Evolutionary conservation across 1,284 basidiomycete species (phyloP).

Genomic region (Chondrostereum purpureum): DNA sequence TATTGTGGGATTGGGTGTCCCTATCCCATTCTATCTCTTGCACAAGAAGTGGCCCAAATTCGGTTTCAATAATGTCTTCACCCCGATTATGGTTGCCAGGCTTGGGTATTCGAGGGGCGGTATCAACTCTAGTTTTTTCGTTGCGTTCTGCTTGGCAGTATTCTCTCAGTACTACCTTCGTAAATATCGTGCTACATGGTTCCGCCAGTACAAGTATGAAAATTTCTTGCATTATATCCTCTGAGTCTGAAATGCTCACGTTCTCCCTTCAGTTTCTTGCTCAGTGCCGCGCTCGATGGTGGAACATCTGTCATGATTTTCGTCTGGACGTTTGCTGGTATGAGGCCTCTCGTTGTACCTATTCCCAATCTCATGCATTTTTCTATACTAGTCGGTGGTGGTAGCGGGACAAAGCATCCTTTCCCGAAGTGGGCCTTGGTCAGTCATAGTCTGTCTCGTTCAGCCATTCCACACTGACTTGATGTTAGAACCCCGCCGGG

Average conservation of each 20-base stretch:
- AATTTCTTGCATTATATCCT: conserved; percentile 25
- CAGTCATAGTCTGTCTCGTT: neutral
- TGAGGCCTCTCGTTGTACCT: too few relatives aligned
- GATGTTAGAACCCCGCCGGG: neutral
- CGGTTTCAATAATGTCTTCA: conserved; percentile 28
- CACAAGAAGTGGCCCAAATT: conserved; percentile 32
- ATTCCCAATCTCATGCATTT: too few relatives aligned
- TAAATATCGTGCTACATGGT: conserved; percentile 37
- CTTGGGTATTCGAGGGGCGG: conserved; percentile 42
- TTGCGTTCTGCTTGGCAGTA: conserved; percentile 43
- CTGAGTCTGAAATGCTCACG: too few relatives aligned
- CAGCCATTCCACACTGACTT: neutral
- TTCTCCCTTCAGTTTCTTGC: conserved; percentile 5
- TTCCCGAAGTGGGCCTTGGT: conserved; percentile 3
- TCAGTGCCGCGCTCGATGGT: conserved; percentile 46
- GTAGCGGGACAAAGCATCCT: conserved; percentile 14
- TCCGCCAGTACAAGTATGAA: conserved; percentile 46
- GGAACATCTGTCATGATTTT: conserved; percentile 44
- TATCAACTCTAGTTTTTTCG: conserved; percentile 49
- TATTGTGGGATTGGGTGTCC: conserved; percentile 30
- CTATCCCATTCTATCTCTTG: conserved; percentile 30
- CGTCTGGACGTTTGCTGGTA: conserved; percentile 51
- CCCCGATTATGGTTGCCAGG: conserved; percentile 24
- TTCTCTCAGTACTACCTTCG: conserved; percentile 52
- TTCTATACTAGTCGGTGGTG: conserved; percentile 60